Evolutionary conservation across 2,329 filamentous ascomycete species (phyloP).

Genomic region (Penicillium psychrosexuale): DNA sequence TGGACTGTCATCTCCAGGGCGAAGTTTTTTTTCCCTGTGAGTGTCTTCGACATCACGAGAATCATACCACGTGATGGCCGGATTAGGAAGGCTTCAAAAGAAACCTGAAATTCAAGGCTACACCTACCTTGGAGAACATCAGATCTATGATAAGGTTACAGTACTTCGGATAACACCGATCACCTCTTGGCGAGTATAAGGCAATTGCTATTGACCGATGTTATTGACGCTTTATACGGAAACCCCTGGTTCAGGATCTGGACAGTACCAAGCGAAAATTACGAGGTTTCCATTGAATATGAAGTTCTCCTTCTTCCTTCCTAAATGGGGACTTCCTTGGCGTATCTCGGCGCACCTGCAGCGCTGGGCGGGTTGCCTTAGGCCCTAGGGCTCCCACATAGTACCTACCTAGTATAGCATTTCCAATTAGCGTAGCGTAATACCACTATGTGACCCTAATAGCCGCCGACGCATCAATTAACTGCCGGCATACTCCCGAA

Average conservation of each 20-base stretch:
- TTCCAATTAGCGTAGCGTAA: neutral
- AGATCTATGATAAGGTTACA: neutral
- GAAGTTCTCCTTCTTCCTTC: neutral
- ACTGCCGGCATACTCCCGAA: neutral
- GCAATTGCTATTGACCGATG: no score
- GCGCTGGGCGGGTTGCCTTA: neutral
- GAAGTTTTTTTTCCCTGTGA: neutral
- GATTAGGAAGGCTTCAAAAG: neutral
- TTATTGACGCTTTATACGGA: neutral
- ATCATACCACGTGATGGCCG: conserved; percentile 5
- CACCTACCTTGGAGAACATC: no score
- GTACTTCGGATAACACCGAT: neutral
- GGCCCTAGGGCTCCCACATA: no score
- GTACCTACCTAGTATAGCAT: no score
- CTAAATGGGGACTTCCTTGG: neutral
- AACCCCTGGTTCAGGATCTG: neutral
- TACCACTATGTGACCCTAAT: neutral
- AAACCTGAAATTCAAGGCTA: neutral
- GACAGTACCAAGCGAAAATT: neutral
- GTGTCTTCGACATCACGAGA: neutral
- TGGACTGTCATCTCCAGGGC: neutral
- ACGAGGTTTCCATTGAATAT: neutral
- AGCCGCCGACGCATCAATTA: neutral
- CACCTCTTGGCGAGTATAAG: neutral
- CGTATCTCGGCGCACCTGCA: neutral